These are phyloP conservation scores for Lactuca sativa DNA, from an alignment of 129 eudicot species.

Conservation along the genomic window DNA sequence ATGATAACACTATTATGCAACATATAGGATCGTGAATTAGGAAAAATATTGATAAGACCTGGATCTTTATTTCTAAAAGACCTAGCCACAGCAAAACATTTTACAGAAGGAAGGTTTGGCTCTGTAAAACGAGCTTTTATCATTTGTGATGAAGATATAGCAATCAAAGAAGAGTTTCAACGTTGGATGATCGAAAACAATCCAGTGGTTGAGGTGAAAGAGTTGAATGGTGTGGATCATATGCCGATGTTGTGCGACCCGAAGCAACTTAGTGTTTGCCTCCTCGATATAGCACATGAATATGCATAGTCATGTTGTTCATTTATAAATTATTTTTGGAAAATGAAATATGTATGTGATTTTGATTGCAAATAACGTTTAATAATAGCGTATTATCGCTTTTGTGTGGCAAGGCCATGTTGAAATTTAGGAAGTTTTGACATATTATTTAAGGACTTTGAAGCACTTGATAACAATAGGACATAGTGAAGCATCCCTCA, in stretches of 20 bases:
- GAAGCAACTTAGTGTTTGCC: slow-evolving; percentile 28
- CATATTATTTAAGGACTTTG: too few species aligned
- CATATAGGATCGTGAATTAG: slow-evolving; percentile 53
- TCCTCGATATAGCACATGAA: slow-evolving; percentile 29
- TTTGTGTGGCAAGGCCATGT: too few species aligned
- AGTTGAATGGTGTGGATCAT: slow-evolving; percentile 59
- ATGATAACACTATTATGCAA: neutral
- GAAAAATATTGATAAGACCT: slow-evolving; percentile 43
- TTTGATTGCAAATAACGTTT: too few species aligned
- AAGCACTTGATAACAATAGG: too few species aligned
- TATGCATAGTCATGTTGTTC: neutral
- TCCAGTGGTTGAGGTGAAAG: slow-evolving; percentile 42
- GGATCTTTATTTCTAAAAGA: slow-evolving; percentile 40
- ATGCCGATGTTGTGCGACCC: slow-evolving; percentile 68
- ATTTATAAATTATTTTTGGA: neutral
- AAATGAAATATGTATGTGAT: too few species aligned
- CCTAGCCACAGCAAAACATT: slow-evolving; percentile 15
- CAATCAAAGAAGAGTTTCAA: slow-evolving; percentile 37
- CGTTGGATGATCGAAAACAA: slow-evolving; percentile 43
- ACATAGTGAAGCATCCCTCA: too few species aligned
- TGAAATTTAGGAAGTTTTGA: too few species aligned
- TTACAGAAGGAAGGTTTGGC: slow-evolving; percentile 46
- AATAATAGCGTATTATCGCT: too few species aligned
- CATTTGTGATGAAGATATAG: slow-evolving; percentile 45
- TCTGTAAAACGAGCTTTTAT: slow-evolving; percentile 46